Evolutionary conservation across 176 grass and related monocot genomes (phyloP).

Genomic region (Pharus latifolius): DNA sequence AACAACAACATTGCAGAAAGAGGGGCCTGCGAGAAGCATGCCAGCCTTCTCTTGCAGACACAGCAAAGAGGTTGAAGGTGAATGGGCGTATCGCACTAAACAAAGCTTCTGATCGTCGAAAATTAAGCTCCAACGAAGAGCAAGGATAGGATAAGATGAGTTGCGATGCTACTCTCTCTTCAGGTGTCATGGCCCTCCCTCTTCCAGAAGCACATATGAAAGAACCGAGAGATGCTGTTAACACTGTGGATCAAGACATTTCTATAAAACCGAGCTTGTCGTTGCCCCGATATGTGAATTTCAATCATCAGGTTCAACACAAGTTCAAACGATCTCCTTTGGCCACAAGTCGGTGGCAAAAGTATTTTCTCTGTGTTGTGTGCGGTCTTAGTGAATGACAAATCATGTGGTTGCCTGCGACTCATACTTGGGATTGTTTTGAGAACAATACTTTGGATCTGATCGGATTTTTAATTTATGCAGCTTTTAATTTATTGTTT

Average conservation of each 20-base stretch:
- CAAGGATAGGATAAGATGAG: background rate
- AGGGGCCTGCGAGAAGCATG: background rate
- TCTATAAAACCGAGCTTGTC: background rate
- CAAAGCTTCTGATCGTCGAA: background rate
- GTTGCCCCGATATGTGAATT: too few species aligned
- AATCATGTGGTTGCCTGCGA: background rate
- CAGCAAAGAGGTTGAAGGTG: conserved; percentile 1
- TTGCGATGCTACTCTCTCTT: background rate
- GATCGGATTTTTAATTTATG: background rate
- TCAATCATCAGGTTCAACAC: too few species aligned
- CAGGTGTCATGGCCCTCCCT: background rate
- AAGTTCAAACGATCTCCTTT: background rate
- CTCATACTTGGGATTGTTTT: background rate
- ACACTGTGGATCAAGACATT: background rate
- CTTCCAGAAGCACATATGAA: background rate
- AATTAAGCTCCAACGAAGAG: background rate
- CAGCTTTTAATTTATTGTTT: background rate
- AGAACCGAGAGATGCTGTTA: background rate
- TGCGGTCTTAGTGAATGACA: background rate
- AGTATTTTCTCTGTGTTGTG: too few species aligned
- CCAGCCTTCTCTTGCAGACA: background rate
- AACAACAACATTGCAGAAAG: background rate
- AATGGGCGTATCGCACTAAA: conserved; percentile 23
- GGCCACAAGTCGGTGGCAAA: background rate
- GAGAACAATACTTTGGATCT: background rate